Percentiles rank a stretch among this genome's conserved stretches.
Conservation (phyloP, 306 rosid genomes). For the Hippophae gyantsensis region DNA sequence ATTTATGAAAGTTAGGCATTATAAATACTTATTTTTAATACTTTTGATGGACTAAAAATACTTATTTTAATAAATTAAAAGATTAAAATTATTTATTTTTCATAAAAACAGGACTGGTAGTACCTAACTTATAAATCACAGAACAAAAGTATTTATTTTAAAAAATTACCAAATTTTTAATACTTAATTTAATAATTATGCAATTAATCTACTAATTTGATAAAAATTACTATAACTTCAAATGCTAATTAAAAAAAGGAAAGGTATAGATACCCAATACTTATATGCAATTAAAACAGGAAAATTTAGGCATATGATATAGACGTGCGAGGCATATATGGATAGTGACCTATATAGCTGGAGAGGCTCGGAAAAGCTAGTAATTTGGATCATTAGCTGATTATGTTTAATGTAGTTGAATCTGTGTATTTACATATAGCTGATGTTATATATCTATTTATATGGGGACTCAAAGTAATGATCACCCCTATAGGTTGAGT, state of each 20-base stretch:
- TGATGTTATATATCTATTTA: slow-evolving; percentile 17
- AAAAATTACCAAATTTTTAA: too few species aligned
- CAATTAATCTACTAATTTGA: too few species aligned
- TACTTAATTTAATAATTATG: too few species aligned
- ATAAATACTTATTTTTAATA: too few species aligned
- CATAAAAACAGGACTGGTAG: too few species aligned
- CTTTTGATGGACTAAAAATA: too few species aligned
- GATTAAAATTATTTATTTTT: too few species aligned
- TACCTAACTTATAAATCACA: too few species aligned
- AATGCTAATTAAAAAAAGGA: not conserved
- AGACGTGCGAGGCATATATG: slow-evolving; percentile 27
- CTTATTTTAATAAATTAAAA: too few species aligned
- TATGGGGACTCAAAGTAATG: slow-evolving; percentile 18
- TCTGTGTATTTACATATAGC: slow-evolving; percentile 37
- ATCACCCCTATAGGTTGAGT: not conserved
- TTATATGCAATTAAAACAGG: slow-evolving; percentile 21
- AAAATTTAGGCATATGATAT: slow-evolving; percentile 32
- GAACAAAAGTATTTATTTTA: too few species aligned
- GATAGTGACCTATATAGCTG: slow-evolving; percentile 38
- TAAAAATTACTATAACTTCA: too few species aligned
- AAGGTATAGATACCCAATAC: slow-evolving; percentile 41
- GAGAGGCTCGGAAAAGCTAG: slow-evolving; percentile 5
- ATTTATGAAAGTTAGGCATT: too few species aligned
- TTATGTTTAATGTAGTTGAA: slow-evolving; percentile 38
- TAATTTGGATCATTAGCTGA: slow-evolving; percentile 12